Conservation (phyloP, 169 alveolate species). For the Babesia bovis region DNA sequence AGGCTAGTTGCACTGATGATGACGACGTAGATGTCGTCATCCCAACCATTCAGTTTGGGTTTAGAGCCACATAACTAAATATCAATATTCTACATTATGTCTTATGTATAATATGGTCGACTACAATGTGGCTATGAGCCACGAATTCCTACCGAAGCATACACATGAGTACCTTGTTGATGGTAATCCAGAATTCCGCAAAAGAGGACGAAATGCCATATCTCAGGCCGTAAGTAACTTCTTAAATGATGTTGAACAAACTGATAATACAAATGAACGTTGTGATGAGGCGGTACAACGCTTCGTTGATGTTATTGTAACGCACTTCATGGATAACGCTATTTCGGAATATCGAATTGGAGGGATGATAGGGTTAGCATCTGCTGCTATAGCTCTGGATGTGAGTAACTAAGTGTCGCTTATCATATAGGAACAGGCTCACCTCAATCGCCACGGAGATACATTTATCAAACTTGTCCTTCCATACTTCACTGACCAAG, state of each 20-base stretch:
- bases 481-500: conserved; percentile 68
- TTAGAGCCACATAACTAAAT: conserved; percentile 45
- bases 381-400: conserved; percentile 64
- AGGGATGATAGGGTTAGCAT: conserved; percentile 65
- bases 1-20: conserved; percentile 85
- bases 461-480: conserved; percentile 46
- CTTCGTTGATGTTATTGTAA: conserved; percentile 41
- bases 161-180: conserved; percentile 33
- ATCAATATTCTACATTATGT: conserved; percentile 2
- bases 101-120: background rate
- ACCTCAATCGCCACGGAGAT: conserved; percentile 32
- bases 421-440: conserved; percentile 16
- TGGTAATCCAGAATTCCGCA: conserved; percentile 42
- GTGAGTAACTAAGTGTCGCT: conserved; percentile 17
- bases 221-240: conserved; percentile 45
- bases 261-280: conserved; percentile 6
- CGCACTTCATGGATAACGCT: conserved; percentile 56
- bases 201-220: conserved; percentile 49
- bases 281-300: conserved; percentile 26
- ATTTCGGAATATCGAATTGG: conserved; percentile 57
- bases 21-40: conserved; percentile 86
- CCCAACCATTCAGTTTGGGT: conserved; percentile 84
- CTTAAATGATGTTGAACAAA: conserved; percentile 1
- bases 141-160: conserved; percentile 61
- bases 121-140: conserved; percentile 10